Percentiles rank a stretch among this genome's conserved stretches.
Conservation (phyloP, 768 basidiomycete genomes). For the Rhodosporidiobolus odoratus region DNA sequence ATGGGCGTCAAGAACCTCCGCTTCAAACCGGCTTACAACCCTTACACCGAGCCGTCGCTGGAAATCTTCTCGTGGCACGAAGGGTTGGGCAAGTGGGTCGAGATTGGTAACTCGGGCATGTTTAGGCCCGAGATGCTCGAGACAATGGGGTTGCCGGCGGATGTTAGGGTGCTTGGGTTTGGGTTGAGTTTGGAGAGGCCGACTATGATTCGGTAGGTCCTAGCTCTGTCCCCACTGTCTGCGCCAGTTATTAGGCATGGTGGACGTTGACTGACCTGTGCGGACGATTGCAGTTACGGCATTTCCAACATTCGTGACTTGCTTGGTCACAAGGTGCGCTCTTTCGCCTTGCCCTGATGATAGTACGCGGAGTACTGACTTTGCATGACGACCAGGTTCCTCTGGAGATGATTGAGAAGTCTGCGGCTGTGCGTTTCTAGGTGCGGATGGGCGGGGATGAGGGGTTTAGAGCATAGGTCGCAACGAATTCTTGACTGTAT, state of each 20-base stretch:
- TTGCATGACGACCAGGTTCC: no score
- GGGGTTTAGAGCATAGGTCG: background rate
- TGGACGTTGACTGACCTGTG: background rate
- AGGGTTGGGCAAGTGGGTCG: constrained; percentile 87
- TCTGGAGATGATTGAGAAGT: constrained; percentile 41
- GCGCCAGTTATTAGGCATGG: no score
- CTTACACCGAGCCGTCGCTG: constrained; percentile 95
- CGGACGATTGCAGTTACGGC: constrained; percentile 64
- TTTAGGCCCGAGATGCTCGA: constrained; percentile 99
- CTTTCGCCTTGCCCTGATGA: no score
- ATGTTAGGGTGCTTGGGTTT: constrained; percentile 95
- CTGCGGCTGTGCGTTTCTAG: constrained; percentile 42
- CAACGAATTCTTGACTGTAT: no score
- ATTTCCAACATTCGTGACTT: constrained; percentile 95
- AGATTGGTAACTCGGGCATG: constrained; percentile 93
- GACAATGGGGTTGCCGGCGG: constrained; percentile 96
- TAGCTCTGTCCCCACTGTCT: background rate
- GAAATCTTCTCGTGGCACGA: constrained; percentile 99
- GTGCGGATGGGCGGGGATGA: background rate
- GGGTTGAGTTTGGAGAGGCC: constrained; percentile 89
- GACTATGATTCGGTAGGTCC: constrained; percentile 92
- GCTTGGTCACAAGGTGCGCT: constrained; percentile 90
- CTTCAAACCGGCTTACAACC: constrained; percentile 99
- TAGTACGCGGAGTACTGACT: no score
- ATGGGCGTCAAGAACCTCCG: constrained; percentile 90